Conservation (phyloP, 2,329 filamentous ascomycete genomes). For the Nemania diffusa region DNA sequence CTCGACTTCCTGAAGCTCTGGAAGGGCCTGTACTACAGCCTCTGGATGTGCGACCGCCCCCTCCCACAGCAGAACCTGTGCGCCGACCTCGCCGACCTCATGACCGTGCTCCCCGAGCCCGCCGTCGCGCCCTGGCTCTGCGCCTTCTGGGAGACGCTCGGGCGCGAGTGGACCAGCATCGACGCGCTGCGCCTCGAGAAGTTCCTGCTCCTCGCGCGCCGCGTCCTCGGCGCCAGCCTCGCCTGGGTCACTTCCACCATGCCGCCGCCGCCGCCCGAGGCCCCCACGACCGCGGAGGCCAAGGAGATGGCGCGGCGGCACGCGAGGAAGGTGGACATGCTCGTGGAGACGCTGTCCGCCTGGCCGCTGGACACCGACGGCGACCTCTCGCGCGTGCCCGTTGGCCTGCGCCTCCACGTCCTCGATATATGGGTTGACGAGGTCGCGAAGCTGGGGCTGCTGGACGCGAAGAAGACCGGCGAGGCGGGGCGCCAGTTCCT, state of each 20-base stretch:
- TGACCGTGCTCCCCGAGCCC: slow-evolving; percentile 62
- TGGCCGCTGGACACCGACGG: slow-evolving; percentile 56
- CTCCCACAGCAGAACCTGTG: slow-evolving; percentile 87
- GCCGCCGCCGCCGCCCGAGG: no score
- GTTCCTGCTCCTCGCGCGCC: slow-evolving; percentile 84
- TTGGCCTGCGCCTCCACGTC: slow-evolving; percentile 86
- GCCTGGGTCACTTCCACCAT: slow-evolving; percentile 53
- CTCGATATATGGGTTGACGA: slow-evolving; percentile 94
- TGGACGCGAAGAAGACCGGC: slow-evolving; percentile 55
- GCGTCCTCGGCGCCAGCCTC: slow-evolving; percentile 79
- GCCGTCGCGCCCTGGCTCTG: slow-evolving; percentile 62
- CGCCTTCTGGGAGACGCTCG: slow-evolving; percentile 78
- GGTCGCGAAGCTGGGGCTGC: slow-evolving; percentile 74
- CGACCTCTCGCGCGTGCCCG: slow-evolving; percentile 70
- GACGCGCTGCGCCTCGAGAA: slow-evolving; percentile 89
- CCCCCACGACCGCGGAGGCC: no score
- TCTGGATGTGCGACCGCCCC: slow-evolving; percentile 94
- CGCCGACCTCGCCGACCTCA: slow-evolving; percentile 79
- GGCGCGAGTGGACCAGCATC: slow-evolving; percentile 74
- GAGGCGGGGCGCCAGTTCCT: slow-evolving; percentile 62
- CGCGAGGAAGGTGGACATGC: slow-evolving; percentile 42
- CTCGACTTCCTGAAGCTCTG: slow-evolving; percentile 87
- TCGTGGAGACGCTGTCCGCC: slow-evolving; percentile 58
- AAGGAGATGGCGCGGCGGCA: slow-evolving; percentile 35
- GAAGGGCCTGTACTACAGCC: slow-evolving; percentile 93